Evolutionary conservation across 805 yeast genomes (phyloP).

Genomic region (Saturnispora quitensis): DNA sequence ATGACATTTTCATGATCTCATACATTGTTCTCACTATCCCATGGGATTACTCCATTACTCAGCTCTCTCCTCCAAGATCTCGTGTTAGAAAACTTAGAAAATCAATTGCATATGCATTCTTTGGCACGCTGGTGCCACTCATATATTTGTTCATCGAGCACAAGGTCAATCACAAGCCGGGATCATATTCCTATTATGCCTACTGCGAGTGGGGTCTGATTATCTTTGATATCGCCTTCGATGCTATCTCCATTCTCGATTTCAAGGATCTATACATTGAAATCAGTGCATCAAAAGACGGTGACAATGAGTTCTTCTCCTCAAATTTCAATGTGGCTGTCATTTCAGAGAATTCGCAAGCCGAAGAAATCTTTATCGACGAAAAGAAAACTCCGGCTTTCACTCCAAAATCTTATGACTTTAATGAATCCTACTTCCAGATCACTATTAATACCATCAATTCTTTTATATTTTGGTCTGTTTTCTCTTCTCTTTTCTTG

Average conservation of each 20-base stretch:
- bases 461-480: constrained; percentile 79
- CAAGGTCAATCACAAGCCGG: constrained; percentile 75
- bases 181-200: constrained; percentile 94
- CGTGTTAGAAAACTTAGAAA: constrained; percentile 42
- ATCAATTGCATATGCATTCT: constrained; percentile 51
- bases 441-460: constrained; percentile 44
- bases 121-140: constrained; percentile 68
- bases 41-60: constrained; percentile 65
- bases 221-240: constrained; percentile 75
- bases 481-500: constrained; percentile 67
- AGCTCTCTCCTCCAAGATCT: constrained; percentile 38
- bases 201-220: constrained; percentile 92
- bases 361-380: not conserved
- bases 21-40: constrained; percentile 87
- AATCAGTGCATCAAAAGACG: constrained; percentile 21
- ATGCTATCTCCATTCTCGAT: constrained; percentile 67
- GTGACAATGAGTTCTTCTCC: constrained; percentile 21
- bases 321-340: constrained; percentile 17
- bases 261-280: constrained; percentile 53
- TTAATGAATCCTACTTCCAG: constrained; percentile 25
- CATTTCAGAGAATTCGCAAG: not conserved
- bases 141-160: constrained; percentile 88
- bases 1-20: constrained; percentile 89
- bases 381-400: constrained; percentile 7
- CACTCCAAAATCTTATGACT: constrained; percentile 15